Evolutionary conservation across 176 grass and related monocot genomes (phyloP).

Genomic region (Alloteropsis semialata): DNA sequence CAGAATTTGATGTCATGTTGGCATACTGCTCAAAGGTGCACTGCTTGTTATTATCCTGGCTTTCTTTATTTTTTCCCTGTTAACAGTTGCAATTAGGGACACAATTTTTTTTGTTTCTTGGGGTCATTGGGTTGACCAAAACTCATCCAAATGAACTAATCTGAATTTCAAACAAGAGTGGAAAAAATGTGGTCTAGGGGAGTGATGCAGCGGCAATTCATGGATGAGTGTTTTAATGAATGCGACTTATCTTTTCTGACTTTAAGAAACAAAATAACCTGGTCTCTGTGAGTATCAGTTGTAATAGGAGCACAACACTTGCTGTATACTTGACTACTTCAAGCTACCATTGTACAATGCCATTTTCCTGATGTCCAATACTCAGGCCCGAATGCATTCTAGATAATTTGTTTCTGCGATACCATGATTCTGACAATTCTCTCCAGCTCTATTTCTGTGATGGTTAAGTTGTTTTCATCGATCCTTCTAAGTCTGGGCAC

Average conservation of each 20-base stretch:
- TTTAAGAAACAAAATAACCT: neutral
- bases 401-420: neutral
- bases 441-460: neutral
- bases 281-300: neutral
- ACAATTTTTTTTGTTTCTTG: neutral
- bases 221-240: neutral
- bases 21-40: neutral
- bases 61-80: neutral
- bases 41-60: neutral
- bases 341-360: neutral
- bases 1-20: neutral
- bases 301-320: neutral
- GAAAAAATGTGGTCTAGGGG: neutral
- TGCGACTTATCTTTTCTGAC: neutral
- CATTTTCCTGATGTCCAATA: neutral
- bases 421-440: neutral
- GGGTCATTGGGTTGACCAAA: neutral
- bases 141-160: neutral
- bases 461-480: too few species aligned
- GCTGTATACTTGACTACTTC: neutral
- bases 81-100: neutral
- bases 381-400: neutral
- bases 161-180: neutral
- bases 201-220: neutral
- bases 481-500: too few species aligned